Conservation (phyloP, 345 rosid species). For the Murraya koenigii region DNA sequence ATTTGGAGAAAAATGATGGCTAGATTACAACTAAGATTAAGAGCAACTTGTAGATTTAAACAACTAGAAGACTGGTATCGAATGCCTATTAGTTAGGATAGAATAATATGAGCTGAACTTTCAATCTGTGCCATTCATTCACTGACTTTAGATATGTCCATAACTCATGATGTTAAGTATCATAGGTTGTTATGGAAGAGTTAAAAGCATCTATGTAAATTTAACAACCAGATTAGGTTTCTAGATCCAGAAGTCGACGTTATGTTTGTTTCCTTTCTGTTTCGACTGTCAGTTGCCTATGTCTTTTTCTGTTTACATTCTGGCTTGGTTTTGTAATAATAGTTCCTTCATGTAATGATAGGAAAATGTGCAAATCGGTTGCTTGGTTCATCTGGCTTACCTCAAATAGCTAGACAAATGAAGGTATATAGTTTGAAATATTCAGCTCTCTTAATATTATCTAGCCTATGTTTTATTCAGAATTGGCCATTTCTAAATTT, state of each 20-base stretch:
- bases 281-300: neutral
- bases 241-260: neutral
- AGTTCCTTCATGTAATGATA: conserved; percentile 25
- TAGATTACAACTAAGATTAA: neutral
- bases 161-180: neutral
- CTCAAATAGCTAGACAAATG: conserved; percentile 85
- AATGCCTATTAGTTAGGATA: neutral
- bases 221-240: neutral
- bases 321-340: neutral
- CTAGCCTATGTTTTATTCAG: conserved; percentile 6
- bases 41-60: neutral
- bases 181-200: neutral
- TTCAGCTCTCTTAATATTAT: neutral
- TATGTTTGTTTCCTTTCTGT: neutral
- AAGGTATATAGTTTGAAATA: conserved; percentile 43
- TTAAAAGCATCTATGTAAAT: neutral
- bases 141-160: neutral
- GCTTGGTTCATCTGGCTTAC: conserved; percentile 84
- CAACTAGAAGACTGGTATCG: neutral
- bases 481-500: neutral
- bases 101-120: neutral
- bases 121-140: neutral
- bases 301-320: neutral
- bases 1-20: neutral
- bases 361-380: conserved; percentile 95